These are phyloP conservation scores for Trichomonascaceae sp. DNA, from an alignment of 1,139 yeast genomes.

Conservation along the genomic window DNA sequence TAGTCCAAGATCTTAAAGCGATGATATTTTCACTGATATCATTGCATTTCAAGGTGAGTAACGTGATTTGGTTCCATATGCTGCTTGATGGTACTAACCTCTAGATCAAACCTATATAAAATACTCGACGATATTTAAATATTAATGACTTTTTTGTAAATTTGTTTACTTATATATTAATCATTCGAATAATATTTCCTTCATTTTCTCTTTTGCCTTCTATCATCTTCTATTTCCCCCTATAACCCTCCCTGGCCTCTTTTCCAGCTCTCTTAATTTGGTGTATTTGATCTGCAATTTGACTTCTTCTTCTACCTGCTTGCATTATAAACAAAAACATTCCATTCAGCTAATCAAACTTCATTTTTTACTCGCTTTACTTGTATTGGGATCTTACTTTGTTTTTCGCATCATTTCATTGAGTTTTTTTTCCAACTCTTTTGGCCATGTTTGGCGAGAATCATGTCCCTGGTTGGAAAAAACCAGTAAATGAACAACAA, in stretches of 20 bases:
- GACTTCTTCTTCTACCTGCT: not conserved
- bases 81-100: not conserved
- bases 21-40: conserved; percentile 40
- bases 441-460: not conserved
- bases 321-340: not conserved
- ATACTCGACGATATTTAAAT: not conserved
- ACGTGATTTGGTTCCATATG: too few species aligned
- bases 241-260: not conserved
- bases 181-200: not conserved
- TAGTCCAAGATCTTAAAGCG: conserved; percentile 42
- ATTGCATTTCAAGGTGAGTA: conserved; percentile 38
- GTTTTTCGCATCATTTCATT: not conserved
- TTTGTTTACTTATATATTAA: too few species aligned
- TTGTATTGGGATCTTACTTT: not conserved
- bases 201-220: not conserved
- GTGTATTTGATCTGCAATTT: not conserved
- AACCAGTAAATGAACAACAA: conserved; percentile 1
- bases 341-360: not conserved
- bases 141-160: not conserved
- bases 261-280: not conserved
- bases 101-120: not conserved
- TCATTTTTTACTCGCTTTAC: not conserved
- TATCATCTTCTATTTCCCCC: not conserved
- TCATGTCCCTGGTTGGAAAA: conserved; percentile 9
- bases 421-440: not conserved